Conservation (phyloP, 1,284 basidiomycete genomes). For the Chalciporus sp. region DNA sequence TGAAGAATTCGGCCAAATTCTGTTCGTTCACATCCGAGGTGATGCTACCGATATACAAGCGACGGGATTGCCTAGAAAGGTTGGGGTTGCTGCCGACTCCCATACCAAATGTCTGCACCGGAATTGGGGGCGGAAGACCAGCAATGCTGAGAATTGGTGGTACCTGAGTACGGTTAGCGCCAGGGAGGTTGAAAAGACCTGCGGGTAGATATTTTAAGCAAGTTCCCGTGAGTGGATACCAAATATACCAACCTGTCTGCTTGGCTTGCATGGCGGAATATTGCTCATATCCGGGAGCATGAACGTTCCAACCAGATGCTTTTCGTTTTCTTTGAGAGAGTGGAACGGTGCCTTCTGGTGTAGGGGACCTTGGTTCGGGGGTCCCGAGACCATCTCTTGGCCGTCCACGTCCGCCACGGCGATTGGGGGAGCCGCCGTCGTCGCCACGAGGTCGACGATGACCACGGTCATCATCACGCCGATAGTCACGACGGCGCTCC, state of each 20-base stretch:
- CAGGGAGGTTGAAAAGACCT: conserved; percentile 92
- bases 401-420: conserved; percentile 42
- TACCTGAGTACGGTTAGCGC: conserved; percentile 86
- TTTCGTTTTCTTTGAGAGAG: conserved; percentile 86
- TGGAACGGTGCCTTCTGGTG: conserved; percentile 83
- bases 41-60: conserved; percentile 95
- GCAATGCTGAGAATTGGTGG: conserved; percentile 79
- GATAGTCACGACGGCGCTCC: conserved; percentile 48
- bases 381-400: conserved; percentile 60
- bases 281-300: conserved; percentile 93
- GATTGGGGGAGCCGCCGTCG: conserved; percentile 39
- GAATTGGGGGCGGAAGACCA: conserved; percentile 80
- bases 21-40: conserved; percentile 90
- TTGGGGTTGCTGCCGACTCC: conserved; percentile 83
- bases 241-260: conserved; percentile 74
- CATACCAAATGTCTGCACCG: conserved; percentile 81
- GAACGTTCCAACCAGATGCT: conserved; percentile 94
- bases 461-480: conserved; percentile 49
- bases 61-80: conserved; percentile 88
- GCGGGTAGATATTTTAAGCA: conserved; percentile 10
- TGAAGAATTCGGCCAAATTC: conserved; percentile 92
- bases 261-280: conserved; percentile 96
- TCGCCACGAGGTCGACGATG: conserved; percentile 40
- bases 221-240: background rate
- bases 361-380: conserved; percentile 84